Evolutionary conservation across 345 rosid species (phyloP), one percentile per base, ranked within the genome.

Genomic region (Erysimum cheiranthoides): DNA sequence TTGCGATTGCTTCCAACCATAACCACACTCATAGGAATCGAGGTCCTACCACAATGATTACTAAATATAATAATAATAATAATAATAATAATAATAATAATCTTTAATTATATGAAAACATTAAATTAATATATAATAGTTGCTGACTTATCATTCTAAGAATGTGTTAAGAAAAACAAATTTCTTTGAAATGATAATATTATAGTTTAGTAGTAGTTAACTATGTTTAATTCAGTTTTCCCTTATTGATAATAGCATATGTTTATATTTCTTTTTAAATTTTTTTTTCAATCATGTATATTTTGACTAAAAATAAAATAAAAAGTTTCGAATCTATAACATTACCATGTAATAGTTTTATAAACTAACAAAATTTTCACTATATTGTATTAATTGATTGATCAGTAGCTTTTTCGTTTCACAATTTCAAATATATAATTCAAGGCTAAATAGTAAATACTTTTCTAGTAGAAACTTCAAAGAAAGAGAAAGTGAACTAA

Each of bases 11-110:
- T 66, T 46, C 54, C 66, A 74, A 74, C 73, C 73, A 74, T 66
- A 74, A 74, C 21, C 66, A 74, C 78, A 57, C 78, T 74, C 65
- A 66, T 35, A 27, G 42, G n/a, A 67, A 46, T 66, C 40, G 8
- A 66, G 66, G 73, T 74, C 78, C 72, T 46, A 66, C 78, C 66
- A 56, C 47, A 21, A 21, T 21, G 25, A 21, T 21, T 21, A 21
- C 25, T 0, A 21, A 21, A 21, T 28, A 42, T 5, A 40, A 40
- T 13, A 13, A 62, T 38, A 11, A 18, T 10, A 43, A 42, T 5
- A 40, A 40, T 13, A 13, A 62, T 38, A 11, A 18, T 10, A 43
- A 42, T 5, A 40, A 40, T 13, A 13, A 62, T 38, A 11, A 18
- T 10, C 9, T 18, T 5, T 10, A 5, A 35, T 18, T 38, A 1